Base-by-base conservation (phyloP, 805 yeast species). In the Lipomyces anomalus region DNA sequence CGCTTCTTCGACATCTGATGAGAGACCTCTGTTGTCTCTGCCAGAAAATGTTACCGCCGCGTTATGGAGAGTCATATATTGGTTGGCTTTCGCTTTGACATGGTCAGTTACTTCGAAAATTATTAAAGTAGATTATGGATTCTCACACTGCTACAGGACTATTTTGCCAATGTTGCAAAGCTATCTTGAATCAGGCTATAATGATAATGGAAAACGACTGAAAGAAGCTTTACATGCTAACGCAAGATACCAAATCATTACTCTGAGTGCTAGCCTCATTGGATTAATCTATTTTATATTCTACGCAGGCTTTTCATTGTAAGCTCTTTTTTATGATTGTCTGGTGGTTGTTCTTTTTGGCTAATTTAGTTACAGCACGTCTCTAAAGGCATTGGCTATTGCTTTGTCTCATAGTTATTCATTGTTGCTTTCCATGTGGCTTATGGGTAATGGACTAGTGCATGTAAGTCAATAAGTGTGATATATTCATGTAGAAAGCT, bases 381-480 rank as follows among this genome's bases (percentile, higher is more conserved):
- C 79, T 30, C 64, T 86, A 54, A 82, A 80, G 60, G 72, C 80
- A 24, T 72, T 86, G 64, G 71, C 82, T 17, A 82, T 86, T 50
- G 89, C 92, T 0, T 57, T 83, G 7, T 77, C 92, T 1, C 92
- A 86, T 61, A 79, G 82, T 18, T 86, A 85, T 61, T 76, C 94
- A 0, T 69, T 86, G 58, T 69, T 81, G 1, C 58, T 86, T 28
- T 88, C 90, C 2, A 71, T 84, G 20, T 84, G 92, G 90, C 66
- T 86, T 47, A 79, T 86, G 84, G 84, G 90, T 2, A 89, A 85
- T 61, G 95, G 95, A 0, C 64, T 84, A 40, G 74, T 84, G 16
- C 72, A 74, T 36, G 69, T 50, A 40, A 21, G 50, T 22, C 17
- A 20, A 32, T n/a, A n/a, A n/a, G n/a, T n/a, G n/a, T n/a, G n/a